phyloP scores from a whole-genome alignment of 495 filamentous ascomycete genomes.

The Hyaloscypha finlandica region DNA sequence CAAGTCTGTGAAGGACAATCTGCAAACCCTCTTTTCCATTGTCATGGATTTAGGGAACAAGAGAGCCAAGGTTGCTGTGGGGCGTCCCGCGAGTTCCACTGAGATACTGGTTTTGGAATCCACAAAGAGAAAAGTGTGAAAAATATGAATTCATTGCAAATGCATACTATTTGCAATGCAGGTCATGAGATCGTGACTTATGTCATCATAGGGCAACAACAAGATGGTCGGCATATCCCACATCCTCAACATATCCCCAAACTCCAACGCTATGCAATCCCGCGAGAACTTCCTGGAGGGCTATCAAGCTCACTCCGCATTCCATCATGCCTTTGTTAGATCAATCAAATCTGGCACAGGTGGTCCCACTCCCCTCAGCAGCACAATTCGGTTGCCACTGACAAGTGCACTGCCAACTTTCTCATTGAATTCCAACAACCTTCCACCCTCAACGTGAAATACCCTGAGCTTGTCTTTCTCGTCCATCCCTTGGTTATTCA shows the following conservation, averaged over 20 bases:
- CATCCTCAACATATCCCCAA: conserved; percentile 1
- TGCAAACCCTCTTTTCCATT: conserved; percentile 49
- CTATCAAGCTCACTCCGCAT: conserved; percentile 1
- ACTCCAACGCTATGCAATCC: conserved; percentile 29
- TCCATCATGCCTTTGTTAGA: conserved; percentile 11
- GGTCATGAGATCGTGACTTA: background rate
- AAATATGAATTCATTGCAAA: background rate
- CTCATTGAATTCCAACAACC: conserved; percentile 83
- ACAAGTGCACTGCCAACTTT: conserved; percentile 69
- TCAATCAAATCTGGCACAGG: conserved; percentile 53
- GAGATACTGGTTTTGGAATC: conserved; percentile 13
- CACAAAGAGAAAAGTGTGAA: background rate
- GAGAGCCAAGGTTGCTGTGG: conserved; percentile 41
- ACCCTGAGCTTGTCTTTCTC: conserved; percentile 80
- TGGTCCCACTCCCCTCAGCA: conserved; percentile 80
- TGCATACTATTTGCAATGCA: background rate
- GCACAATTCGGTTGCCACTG: conserved; percentile 84
- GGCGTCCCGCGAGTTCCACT: conserved; percentile 40
- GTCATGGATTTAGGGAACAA: conserved; percentile 47
- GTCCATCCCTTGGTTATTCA: conserved; percentile 79
- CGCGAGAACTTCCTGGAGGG: background rate
- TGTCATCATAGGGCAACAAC: background rate
- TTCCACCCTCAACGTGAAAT: conserved; percentile 89
- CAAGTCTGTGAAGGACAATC: background rate
- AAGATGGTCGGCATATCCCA: background rate